phyloP scores from a whole-genome alignment of 306 rosid species.

The Biancaea sappan region DNA sequence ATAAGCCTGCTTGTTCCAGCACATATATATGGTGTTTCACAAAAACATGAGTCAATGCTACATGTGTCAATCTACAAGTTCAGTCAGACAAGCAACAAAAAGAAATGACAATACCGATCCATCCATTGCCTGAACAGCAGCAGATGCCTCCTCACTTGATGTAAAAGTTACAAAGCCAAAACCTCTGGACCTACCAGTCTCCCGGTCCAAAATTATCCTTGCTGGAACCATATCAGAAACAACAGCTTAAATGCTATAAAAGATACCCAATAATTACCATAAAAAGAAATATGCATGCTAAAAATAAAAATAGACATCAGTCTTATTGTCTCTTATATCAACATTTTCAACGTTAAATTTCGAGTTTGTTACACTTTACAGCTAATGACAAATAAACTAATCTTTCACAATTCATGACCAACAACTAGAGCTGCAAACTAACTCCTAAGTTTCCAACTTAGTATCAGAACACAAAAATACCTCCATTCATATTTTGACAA shows the following conservation, averaged over 20 bases:
- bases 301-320: background rate
- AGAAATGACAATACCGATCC: constrained; percentile 47
- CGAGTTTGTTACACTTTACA: background rate
- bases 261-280: background rate
- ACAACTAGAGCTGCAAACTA: constrained; percentile 5
- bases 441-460: constrained; percentile 17
- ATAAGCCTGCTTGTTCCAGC: constrained; percentile 9
- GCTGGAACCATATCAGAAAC: constrained; percentile 39
- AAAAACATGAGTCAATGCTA: constrained; percentile 18
- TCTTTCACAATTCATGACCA: background rate
- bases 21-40: background rate
- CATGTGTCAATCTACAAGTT: background rate
- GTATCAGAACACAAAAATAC: constrained; percentile 21
- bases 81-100: background rate
- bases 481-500: too few species aligned
- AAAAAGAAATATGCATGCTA: constrained; percentile 20
- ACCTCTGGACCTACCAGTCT: constrained; percentile 53
- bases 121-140: constrained; percentile 55
- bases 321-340: constrained; percentile 14
- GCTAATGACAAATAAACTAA: background rate
- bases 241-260: constrained; percentile 8
- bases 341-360: background rate
- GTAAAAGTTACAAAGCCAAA: constrained; percentile 52
- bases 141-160: constrained; percentile 52
- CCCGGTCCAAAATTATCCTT: constrained; percentile 49